Evolutionary conservation across 257 asterid genomes (phyloP), one percentile per base, ranked within the genome.

Genomic region (Gardenia jasminoides): DNA sequence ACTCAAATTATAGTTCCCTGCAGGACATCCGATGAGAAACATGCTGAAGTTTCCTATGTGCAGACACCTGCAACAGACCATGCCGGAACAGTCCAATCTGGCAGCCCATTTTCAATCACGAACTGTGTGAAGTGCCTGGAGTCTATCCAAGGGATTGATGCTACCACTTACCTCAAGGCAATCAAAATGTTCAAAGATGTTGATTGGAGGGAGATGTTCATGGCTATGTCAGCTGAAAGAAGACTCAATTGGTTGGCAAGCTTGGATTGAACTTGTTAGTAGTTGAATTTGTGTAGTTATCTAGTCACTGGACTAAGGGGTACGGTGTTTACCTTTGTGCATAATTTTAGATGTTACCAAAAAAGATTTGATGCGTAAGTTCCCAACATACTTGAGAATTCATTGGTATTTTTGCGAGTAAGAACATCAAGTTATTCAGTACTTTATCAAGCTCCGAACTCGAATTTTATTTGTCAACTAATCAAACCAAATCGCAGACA

Each of bases 131-230:
- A 61, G 65, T 71, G 82, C 58, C 24, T 78, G 36, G 78, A 79
- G 65, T 62, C 82, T 3, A 79, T 71, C 43, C 65, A 70, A 79
- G 77, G 68, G 2, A 43, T 78, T 6, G 81, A 69, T 70, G 31
- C 81, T 2, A 78, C 7, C 67, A 68, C 76, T 3, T 68, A 78
- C 31, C n/a, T 78, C 13, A 78, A 70, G 81, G 81, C 81, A 41
- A 39, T 78, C 58, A 52, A 56, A 39, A 68, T 69, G 76, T 69
- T 78, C 69, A 78, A 78, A 50, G 81, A 78, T 54, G 81, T 30
- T 43, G 76, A 78, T 43, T 78, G 81, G 81, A 78, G 81, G 68
- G 76, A 78, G 61, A 78, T 78, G 81, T 69, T 78, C 15, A 69
- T 70, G 81, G 81, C 81, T 56, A 69, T 78, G 81, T 70, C 76